These are phyloP conservation scores for Malus orientalis DNA, from an alignment of 306 rosid species.

Conservation along the genomic window DNA sequence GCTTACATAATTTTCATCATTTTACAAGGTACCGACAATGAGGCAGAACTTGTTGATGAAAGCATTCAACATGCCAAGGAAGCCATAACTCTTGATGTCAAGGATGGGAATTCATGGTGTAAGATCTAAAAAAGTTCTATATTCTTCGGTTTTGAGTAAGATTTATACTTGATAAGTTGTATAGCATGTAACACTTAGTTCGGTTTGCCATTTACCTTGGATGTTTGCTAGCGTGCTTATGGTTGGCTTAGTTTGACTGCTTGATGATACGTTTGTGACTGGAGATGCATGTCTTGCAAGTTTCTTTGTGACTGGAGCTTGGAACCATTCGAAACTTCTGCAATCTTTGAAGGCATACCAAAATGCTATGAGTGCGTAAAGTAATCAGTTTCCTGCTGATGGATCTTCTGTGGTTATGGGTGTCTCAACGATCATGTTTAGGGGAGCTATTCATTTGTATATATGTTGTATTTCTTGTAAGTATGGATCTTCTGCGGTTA, in stretches of 20 bases:
- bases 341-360: slow-evolving; percentile 93
- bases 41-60: slow-evolving; percentile 81
- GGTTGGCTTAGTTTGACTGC: background rate
- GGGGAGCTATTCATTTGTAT: background rate
- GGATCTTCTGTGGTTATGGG: background rate
- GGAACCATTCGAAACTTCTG: slow-evolving; percentile 80
- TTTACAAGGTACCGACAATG: slow-evolving; percentile 65
- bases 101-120: slow-evolving; percentile 96
- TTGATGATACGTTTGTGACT: background rate
- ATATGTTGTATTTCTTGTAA: background rate
- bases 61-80: slow-evolving; percentile 92
- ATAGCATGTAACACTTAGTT: background rate
- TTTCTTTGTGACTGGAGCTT: slow-evolving; percentile 86
- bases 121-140: slow-evolving; percentile 20
- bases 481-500: slow-evolving; percentile 11
- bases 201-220: background rate
- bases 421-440: background rate
- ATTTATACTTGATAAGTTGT: background rate
- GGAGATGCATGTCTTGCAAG: slow-evolving; percentile 93
- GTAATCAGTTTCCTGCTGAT: slow-evolving; percentile 9
- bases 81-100: slow-evolving; percentile 87
- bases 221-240: background rate
- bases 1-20: slow-evolving; percentile 9
- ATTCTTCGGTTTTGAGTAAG: background rate
- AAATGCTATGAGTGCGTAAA: slow-evolving; percentile 77